These are phyloP conservation scores for Colletotrichum kahawae DNA, from an alignment of 2,329 filamentous ascomycete genomes.

Conservation along the genomic window DNA sequence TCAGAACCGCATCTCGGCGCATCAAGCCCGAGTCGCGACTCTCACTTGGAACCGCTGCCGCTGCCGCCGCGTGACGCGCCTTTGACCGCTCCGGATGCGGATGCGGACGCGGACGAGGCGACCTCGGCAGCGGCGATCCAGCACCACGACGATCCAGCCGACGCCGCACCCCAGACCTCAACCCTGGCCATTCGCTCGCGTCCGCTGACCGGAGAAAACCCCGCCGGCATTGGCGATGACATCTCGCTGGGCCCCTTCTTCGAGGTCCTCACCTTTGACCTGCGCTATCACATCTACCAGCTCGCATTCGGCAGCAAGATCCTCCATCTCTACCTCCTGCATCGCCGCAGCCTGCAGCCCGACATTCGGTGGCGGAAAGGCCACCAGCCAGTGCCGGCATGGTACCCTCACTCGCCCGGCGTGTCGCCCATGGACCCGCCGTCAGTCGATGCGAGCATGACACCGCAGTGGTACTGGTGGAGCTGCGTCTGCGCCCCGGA, in stretches of 20 bases:
- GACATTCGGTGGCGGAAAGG: slow-evolving; percentile 21
- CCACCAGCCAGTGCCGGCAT: slow-evolving; percentile 18
- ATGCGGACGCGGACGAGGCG: slow-evolving; percentile 8
- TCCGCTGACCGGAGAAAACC: background rate
- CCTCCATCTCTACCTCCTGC: slow-evolving; percentile 20
- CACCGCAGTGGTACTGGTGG: slow-evolving; percentile 24
- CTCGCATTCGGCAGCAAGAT: slow-evolving; percentile 16
- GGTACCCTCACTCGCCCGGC: slow-evolving; percentile 20
- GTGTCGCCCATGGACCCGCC: slow-evolving; percentile 20
- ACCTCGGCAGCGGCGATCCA: slow-evolving; percentile 1
- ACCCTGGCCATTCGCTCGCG: background rate
- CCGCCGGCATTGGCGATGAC: background rate
- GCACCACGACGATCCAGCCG: background rate
- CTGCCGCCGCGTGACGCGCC: slow-evolving; percentile 3
- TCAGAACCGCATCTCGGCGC: background rate
- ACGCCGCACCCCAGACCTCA: background rate
- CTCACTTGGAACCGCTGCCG: background rate
- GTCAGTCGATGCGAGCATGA: slow-evolving; percentile 6
- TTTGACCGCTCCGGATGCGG: slow-evolving; percentile 15
- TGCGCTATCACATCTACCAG: slow-evolving; percentile 22
- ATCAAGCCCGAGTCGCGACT: slow-evolving; percentile 1
- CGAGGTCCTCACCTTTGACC: slow-evolving; percentile 14
- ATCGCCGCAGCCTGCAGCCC: slow-evolving; percentile 15
- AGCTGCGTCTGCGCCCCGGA: slow-evolving; percentile 22
- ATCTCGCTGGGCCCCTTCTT: slow-evolving; percentile 12